Evolutionary conservation across 2,329 filamentous ascomycete species (phyloP), one percentile per base, ranked within the genome.

Genomic region (Endoconidiophora polonica): DNA sequence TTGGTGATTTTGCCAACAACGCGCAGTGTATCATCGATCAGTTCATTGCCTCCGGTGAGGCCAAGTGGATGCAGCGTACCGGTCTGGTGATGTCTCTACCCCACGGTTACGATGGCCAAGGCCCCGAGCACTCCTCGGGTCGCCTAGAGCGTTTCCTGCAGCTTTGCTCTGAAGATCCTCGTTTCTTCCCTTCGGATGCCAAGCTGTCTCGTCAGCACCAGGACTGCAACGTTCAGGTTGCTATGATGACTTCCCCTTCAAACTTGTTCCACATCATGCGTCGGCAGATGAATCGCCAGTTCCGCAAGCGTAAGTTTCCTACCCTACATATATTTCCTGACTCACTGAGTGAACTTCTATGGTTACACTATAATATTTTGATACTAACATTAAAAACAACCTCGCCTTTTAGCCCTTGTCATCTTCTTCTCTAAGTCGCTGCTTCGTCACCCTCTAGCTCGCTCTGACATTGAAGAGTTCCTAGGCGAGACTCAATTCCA

Each of bases 1-100:
- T 98, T 61, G 91, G 91, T 73, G 91, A 98, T 68, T 98, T 98
- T 61, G 91, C 91, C 74, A 98, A 98, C 76, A 98, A 95, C 62
- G 90, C 91, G 41, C 91, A 98, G 69, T 94, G 87, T 65, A 93
- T 98, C 67, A 93, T 98, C 62, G 91, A 98, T 66, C 91, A 98
- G 68, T 98, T 98, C 69, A 82, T 98, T 59, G 90, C 91, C 46
- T 95, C 91, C 55, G 91, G 91, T 63, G 91, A 98, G 70, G 81
- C 85, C 57, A 98, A 98, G 72, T 98, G 91, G 91, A 83, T 96
- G 68, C 91, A 98, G 72, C 83, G 91, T 67, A 94, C 88, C 49
- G 91, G 91, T 61, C 79, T 98, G 46, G 86, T 98, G 59, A 83
- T 96, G 76, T 95, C 87, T 55, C 76, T 98, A 52, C 91, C 91